A percentile compares a stretch with the other conserved stretches of the same genome.
These are phyloP conservation scores for Saccharum hybrid DNA, from an alignment of 202 grass and related monocot genomes.

Conservation along the genomic window DNA sequence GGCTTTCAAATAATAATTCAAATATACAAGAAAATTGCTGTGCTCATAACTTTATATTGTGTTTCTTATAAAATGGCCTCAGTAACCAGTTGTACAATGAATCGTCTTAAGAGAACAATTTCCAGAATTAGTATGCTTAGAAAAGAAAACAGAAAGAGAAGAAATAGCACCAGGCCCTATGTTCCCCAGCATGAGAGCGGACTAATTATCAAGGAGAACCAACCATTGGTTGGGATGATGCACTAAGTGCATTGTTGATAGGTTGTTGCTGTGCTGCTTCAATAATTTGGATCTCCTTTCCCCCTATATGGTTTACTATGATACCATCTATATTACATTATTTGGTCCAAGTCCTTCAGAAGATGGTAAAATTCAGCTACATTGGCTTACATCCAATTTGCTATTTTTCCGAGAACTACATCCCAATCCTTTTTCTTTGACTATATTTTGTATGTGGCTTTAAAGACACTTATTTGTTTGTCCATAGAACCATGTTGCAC, in stretches of 20 bases:
- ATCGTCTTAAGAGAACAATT: slow-evolving; percentile 4
- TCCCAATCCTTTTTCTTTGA: slow-evolving; percentile 18
- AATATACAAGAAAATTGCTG: neutral
- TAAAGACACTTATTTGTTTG: slow-evolving; percentile 5
- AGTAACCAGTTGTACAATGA: neutral
- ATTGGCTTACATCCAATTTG: neutral
- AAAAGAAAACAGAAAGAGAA: neutral
- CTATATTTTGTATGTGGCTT: slow-evolving; percentile 9
- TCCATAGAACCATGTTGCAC: slow-evolving; percentile 6
- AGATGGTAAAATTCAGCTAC: neutral
- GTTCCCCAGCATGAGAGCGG: slow-evolving; percentile 17
- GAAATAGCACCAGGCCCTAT: neutral
- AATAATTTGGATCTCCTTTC: neutral
- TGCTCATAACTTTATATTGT: neutral
- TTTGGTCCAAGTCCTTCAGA: slow-evolving; percentile 13
- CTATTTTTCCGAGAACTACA: neutral
- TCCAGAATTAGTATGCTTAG: neutral
- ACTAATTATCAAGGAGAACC: neutral
- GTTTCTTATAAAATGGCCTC: slow-evolving; percentile 17
- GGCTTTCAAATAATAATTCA: slow-evolving; percentile 6
- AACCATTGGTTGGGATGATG: neutral
- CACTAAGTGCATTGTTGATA: neutral
- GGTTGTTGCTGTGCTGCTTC: neutral
- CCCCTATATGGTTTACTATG: slow-evolving; percentile 4
- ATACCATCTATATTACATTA: slow-evolving; percentile 21